Conservation (phyloP, 441 rosid species). For the Adansonia madagascariensis region DNA sequence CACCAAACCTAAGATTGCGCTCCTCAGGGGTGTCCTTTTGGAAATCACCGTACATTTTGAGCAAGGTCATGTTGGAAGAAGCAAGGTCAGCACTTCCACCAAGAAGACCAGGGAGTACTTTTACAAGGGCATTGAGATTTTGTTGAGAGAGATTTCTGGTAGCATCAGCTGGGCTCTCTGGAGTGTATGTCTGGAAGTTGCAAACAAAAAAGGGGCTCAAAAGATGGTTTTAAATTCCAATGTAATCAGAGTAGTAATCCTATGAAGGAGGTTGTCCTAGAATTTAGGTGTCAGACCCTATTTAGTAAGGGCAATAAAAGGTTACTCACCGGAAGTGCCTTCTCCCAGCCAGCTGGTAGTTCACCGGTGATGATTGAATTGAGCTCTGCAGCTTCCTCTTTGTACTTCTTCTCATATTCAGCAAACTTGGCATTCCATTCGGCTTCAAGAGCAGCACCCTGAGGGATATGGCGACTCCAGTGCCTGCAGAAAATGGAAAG, state of each 20-base stretch:
- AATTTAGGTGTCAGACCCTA: neutral
- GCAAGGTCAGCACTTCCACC: constrained; percentile 98
- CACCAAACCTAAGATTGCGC: constrained; percentile 84
- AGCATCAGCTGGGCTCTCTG: constrained; percentile 80
- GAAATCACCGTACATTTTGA: constrained; percentile 86
- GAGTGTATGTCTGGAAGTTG: constrained; percentile 63
- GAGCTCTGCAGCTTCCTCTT: constrained; percentile 93
- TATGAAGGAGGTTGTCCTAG: neutral
- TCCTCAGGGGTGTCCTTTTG: constrained; percentile 84
- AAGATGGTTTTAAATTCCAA: neutral
- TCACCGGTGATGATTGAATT: constrained; percentile 80
- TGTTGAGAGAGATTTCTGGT: constrained; percentile 84
- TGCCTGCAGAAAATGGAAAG: constrained; percentile 58
- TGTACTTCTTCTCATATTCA: constrained; percentile 86
- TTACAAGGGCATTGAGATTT: constrained; percentile 75
- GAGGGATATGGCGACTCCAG: constrained; percentile 87
- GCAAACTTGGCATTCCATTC: constrained; percentile 92
- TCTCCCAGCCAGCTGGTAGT: constrained; percentile 96
- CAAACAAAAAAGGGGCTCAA: neutral
- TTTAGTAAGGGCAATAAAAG: constrained; percentile 20
- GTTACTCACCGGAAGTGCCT: constrained; percentile 93
- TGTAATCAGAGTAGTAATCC: neutral
- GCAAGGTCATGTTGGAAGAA: constrained; percentile 87
- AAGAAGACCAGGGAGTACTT: constrained; percentile 73
- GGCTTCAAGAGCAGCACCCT: constrained; percentile 81